phyloP scores from a whole-genome alignment of 345 rosid species.

The Aquilaria sinensis region DNA sequence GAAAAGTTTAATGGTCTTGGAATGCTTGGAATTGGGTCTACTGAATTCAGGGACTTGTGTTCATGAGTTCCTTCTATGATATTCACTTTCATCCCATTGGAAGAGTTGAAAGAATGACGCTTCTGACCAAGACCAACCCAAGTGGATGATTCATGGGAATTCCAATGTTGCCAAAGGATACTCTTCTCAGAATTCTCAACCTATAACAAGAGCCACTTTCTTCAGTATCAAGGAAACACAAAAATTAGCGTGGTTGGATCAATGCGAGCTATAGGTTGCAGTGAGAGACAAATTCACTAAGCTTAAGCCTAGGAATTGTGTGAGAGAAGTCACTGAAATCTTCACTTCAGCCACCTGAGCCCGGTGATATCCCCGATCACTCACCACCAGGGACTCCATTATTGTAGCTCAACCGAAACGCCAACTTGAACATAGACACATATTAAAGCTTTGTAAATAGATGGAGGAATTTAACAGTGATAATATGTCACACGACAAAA shows the following conservation, averaged over 20 bases:
- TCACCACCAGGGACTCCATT: background rate
- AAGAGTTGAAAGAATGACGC: slow-evolving; percentile 18
- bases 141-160: slow-evolving; percentile 29
- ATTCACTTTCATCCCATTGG: slow-evolving; percentile 18
- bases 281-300: background rate
- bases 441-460: background rate
- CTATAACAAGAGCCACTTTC: slow-evolving; percentile 23
- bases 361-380: background rate
- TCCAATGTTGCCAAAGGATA: slow-evolving; percentile 20
- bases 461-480: background rate
- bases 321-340: background rate
- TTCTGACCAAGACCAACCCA: slow-evolving; percentile 39
- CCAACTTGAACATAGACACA: background rate
- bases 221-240: slow-evolving; percentile 4
- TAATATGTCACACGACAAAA: slow-evolving; percentile 12
- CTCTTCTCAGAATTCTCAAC: slow-evolving; percentile 38
- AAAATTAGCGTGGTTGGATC: background rate
- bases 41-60: slow-evolving; percentile 12
- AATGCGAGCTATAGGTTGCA: background rate
- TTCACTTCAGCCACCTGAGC: background rate
- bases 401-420: background rate
- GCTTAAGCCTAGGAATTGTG: background rate
- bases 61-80: slow-evolving; percentile 11
- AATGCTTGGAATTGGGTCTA: slow-evolving; percentile 21
- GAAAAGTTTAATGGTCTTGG: slow-evolving; percentile 31